Base-by-base conservation (phyloP, 129 eudicot species). In the Deinandra increscens region DNA sequence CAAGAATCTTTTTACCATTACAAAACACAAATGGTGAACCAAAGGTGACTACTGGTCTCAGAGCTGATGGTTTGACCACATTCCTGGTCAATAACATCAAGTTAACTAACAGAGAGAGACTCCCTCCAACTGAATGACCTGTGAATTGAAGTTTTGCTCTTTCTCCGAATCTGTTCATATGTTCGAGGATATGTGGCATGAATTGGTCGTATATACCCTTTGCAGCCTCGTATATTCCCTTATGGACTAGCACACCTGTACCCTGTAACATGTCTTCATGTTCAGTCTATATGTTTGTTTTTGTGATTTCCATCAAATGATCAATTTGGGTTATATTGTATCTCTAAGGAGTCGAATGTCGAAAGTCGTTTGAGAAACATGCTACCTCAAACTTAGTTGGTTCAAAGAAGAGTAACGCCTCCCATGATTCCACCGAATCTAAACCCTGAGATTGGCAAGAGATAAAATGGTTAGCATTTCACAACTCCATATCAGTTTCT, bases 61-160 rank as follows among this genome's bases (percentile, higher is more conserved):
- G 79, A 69, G 86, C 75, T 31, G 90, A 81, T n/a, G 80, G 82
- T 34, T 79, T 77, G 14, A 87, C 86, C 55, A 83, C 92, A 3
- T 75, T 80, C 72, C 92, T 75, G 4, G 84, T 78, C 45, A 91
- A 42, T 45, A 91, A 73, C 92, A 91, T 87, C 71, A 91, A 72
- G 86, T 87, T 79, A 31, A 91, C 87, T 20, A 91, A 69, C 19
- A 87, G 81, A 9, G 97, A 84, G 22, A 91, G 91, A 37, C 96
- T 87, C 2, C 97, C 97, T 10, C 95, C 97, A 0, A 91, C 88
- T 38, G 97, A 91, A 82, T 91, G 97, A 5, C 97, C 97, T 1
- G 91, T 85, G 71, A 91, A 91, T 67, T 81, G 95, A 54, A 91
- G 80, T 81, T 77, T 86, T 58, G 97, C 94, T 51, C 91, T 73